These are phyloP conservation scores for Pseudocohnilembus persalinus DNA, from an alignment of 169 alveolate species.

Conservation along the genomic window DNA sequence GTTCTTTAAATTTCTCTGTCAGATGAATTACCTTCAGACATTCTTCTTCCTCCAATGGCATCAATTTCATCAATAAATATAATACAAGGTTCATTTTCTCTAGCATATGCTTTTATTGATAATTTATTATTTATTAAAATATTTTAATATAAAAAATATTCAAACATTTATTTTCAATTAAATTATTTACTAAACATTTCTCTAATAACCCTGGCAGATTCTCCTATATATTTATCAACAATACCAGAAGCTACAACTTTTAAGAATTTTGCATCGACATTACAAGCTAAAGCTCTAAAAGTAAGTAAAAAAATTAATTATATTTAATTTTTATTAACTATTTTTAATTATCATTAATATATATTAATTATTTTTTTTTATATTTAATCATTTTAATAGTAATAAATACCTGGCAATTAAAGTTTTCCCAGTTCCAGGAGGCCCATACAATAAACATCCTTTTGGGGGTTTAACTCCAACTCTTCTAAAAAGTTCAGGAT, in stretches of 20 bases:
- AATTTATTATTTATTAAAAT: not conserved
- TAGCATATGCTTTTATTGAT: conserved; percentile 95
- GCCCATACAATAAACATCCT: conserved; percentile 96
- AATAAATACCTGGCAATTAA: conserved; percentile 96
- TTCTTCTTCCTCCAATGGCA: conserved; percentile 98
- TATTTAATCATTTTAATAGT: too few relatives aligned
- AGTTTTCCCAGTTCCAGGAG: conserved; percentile 99
- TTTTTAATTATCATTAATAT: conserved; percentile 2
- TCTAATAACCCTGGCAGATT: conserved; percentile 98
- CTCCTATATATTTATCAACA: conserved; percentile 99
- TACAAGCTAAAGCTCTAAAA: conserved; percentile 99
- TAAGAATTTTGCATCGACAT: conserved; percentile 96
- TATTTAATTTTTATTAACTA: not conserved
- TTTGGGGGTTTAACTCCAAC: conserved; percentile 99
- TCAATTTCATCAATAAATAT: conserved; percentile 99
- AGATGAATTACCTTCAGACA: conserved; percentile 97
- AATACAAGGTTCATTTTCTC: conserved; percentile 98
- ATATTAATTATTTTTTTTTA: not conserved
- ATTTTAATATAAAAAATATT: not conserved
- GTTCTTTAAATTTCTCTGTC: conserved; percentile 99
- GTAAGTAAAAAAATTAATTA: conserved; percentile 59
- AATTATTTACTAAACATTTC: conserved; percentile 95
- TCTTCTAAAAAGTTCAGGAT: conserved; percentile 96
- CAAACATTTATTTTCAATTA: not conserved
- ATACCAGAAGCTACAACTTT: conserved; percentile 99